Base-by-base conservation (phyloP, 805 yeast genomes). In the Cyberlindnera maclurae region DNA sequence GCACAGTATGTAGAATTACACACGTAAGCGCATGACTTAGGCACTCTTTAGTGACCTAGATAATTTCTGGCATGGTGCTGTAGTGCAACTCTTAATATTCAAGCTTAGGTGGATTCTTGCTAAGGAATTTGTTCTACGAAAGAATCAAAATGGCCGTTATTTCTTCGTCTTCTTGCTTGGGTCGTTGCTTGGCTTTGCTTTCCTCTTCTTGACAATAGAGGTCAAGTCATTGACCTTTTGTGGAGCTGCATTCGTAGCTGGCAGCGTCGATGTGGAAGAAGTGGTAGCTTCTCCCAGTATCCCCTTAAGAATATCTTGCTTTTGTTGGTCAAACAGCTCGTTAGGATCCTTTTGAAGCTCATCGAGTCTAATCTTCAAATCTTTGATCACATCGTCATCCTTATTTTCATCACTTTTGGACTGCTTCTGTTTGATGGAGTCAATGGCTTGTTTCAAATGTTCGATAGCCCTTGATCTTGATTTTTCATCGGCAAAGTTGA, bases 121-220 rank as follows among this genome's bases (percentile, higher is more conserved):
- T n/a, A n/a, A n/a, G n/a, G n/a, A n/a, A n/a, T n/a, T n/a, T n/a
- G n/a, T n/a, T n/a, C n/a, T n/a, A n/a, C n/a, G n/a, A n/a, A n/a
- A n/a, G n/a, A n/a, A n/a, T n/a, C n/a, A n/a, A n/a, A n/a, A n/a
- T n/a, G 24, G 8, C 24, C 8, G 17, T 39, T 37, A 50, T n/a
- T 37, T 41, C 20, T 44, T 51, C 12, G 46, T 36, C 36, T 48
- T 51, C 34, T 54, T 48, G 13, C 26, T 34, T 8, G 31, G 37
- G 15, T 33, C 36, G 18, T 29, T 31, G 3, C 34, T 18, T 8
- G 45, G 44, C 16, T 50, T 54, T 16, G 55, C 44, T 29, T 55
- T 67, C 53, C 73, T 72, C 60, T 81, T 82, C 53, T 74, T 77
- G 9, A 79, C 82, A 67, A 75, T 65, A 4, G 74, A 62, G 0